Evolutionary conservation across 2,329 filamentous ascomycete species (phyloP), one percentile per base, ranked within the genome.

Genomic region (Blastomyces silverae): DNA sequence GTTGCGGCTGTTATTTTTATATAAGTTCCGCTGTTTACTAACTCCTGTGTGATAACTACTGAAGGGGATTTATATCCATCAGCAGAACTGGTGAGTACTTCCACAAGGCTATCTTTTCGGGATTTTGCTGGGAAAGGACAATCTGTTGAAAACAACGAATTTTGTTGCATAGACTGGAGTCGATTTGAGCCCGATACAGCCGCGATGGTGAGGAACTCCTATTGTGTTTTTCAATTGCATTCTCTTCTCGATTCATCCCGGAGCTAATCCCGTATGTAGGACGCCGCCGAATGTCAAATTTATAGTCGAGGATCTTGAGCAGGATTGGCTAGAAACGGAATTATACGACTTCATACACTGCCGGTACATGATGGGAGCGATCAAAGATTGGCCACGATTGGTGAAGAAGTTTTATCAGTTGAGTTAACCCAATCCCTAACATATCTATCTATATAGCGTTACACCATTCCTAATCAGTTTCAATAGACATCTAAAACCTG

Each of bases 261-360:
- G 22, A 39, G n/a, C 53, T 59, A 57, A 57, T 15, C 20, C 20
- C 61, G 17, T 61, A 52, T 2, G 13, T 20, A 79, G 80, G 69
- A 79, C 87, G 17, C 85, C 84, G n/a, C 80, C 83, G 11, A 87
- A 87, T 69, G 79, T 84, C 22, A 79, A 77, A 10, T 87, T 87
- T 74, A 78, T 86, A 65, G 80, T 88, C 15, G 85, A 88, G 69
- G 85, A 88, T 70, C 80, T 82, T 63, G 85, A 87, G 68, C 78
- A 82, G 53, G 79, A 83, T 13, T 88, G 86, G 86, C 72, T 80
- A 46, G 83, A 82, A 58, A 73, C 77, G 2, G 76, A 81, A 62
- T 71, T 70, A 25, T 86, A 83, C 70, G 84, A 87, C 71, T 80
- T 83, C 67, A 81, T 87, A 80, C 78, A 82, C 80, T 70, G 79